Conservation (phyloP, 805 yeast genomes). For the Allodekkera sacchari region DNA sequence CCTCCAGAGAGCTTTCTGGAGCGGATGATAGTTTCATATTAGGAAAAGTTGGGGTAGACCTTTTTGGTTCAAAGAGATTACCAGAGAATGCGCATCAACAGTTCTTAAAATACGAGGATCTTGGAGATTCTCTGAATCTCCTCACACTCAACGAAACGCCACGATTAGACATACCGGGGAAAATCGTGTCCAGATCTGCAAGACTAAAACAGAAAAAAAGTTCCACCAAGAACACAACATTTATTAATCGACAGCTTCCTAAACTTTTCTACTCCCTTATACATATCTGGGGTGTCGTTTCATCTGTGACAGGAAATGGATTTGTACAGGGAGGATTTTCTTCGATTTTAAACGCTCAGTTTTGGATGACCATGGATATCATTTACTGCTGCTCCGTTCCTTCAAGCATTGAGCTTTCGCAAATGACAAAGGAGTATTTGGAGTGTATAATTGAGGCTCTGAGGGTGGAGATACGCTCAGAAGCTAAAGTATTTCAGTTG, state of each 20-base stretch:
- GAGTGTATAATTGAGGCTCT: too few species aligned
- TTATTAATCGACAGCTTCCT: constrained; percentile 31
- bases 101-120: constrained; percentile 24
- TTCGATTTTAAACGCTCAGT: constrained; percentile 47
- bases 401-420: constrained; percentile 36
- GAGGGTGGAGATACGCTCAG: too few species aligned
- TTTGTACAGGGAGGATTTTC: constrained; percentile 46
- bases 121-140: constrained; percentile 2
- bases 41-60: constrained; percentile 26
- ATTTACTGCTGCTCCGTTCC: constrained; percentile 54
- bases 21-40: constrained; percentile 43
- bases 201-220: constrained; percentile 16
- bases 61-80: constrained; percentile 26
- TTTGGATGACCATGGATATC: constrained; percentile 48
- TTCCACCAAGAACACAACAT: constrained; percentile 17
- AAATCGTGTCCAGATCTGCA: constrained; percentile 34
- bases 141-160: constrained; percentile 12
- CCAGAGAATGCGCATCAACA: constrained; percentile 40
- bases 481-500: constrained; percentile 7
- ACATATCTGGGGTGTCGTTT: constrained; percentile 33
- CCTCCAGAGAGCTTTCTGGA: constrained; percentile 64
- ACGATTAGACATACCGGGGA: constrained; percentile 29
- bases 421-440: constrained; percentile 50
- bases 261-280: constrained; percentile 47
- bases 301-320: constrained; percentile 31